phyloP scores from a whole-genome alignment of 148 eudicot genomes.

The Nepenthes gracilis region DNA sequence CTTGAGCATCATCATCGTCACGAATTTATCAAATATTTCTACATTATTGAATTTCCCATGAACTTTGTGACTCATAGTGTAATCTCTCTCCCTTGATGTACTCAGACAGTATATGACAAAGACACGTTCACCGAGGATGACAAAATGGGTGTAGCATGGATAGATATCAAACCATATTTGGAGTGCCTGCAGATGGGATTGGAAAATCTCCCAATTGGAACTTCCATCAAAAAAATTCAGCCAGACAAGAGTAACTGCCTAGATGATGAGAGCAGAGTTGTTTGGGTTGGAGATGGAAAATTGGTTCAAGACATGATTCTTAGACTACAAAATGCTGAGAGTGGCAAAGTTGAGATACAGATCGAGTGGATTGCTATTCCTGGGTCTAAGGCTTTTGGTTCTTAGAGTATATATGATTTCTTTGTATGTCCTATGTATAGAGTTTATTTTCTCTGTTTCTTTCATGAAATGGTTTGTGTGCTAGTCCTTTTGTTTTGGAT shows the following conservation, averaged over 20 bases:
- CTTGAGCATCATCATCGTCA: too few species aligned
- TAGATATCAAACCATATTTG: conserved; percentile 21
- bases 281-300: conserved; percentile 21
- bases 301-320: conserved; percentile 29
- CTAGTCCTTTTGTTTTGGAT: too few species aligned
- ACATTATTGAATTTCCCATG: not conserved
- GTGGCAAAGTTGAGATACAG: conserved; percentile 17
- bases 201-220: conserved; percentile 23
- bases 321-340: conserved; percentile 22
- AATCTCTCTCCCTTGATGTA: not conserved
- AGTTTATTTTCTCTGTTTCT: too few species aligned
- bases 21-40: too few species aligned
- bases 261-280: conserved; percentile 26
- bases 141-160: conserved; percentile 25
- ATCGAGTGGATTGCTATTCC: conserved; percentile 31
- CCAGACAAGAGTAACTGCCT: conserved; percentile 19
- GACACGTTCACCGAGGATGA: conserved; percentile 25
- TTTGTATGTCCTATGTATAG: too few species aligned
- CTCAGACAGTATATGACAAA: conserved; percentile 23
- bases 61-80: not conserved
- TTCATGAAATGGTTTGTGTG: too few species aligned
- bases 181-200: conserved; percentile 30
- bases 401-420: too few species aligned
- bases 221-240: conserved; percentile 23
- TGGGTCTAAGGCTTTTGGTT: conserved; percentile 1